Base-by-base conservation (phyloP, 306 rosid genomes). In the Adenanthera pavonina region DNA sequence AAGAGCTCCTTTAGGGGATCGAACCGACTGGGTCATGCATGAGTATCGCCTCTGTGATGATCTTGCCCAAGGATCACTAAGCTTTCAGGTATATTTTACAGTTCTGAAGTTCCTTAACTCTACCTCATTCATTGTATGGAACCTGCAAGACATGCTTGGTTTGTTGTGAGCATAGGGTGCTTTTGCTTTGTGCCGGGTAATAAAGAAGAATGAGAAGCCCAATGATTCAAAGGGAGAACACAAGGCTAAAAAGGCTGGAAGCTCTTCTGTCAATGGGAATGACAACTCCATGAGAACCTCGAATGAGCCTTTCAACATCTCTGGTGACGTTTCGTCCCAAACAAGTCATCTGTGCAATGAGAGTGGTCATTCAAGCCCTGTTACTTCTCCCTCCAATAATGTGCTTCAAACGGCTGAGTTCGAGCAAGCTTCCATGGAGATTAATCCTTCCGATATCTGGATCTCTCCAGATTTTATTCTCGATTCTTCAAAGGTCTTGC, bases 21-120 rank as follows among this genome's bases (percentile, higher is more conserved):
- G 98, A 78, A 92, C 92, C 4, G 91, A 89, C 6, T 94, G 98
- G 97, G 80, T 94, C 71, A 94, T 94, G 98, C 98, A 92, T 14
- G 98, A 94, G 84, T 94, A 94, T 84, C 98, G 98, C 83, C 91
- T 92, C 20, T 85, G 74, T 1, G 93, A 91, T 49, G 94, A 92
- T 85, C 84, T 82, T 62, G 70, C 65, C 74, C 91, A 81, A 80
- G 91, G 88, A 52, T 60, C 92, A 61, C 81, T 88, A 47, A 83
- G 80, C 64, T 89, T 88, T 80, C 90, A 90, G 92, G 98, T 94
- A 75, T 69, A 57, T 19, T 69, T 69, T 53, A 38, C 64, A 35
- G 6, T 76, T 68, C 5, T 40, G 15, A 14, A 64, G 11, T 64
- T 64, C n/a, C 34, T 12, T 3, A 61, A 5, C 14, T 13, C 6